phyloP scores from a whole-genome alignment of 1,139 yeast genomes.

The Diutina ranongensis region DNA sequence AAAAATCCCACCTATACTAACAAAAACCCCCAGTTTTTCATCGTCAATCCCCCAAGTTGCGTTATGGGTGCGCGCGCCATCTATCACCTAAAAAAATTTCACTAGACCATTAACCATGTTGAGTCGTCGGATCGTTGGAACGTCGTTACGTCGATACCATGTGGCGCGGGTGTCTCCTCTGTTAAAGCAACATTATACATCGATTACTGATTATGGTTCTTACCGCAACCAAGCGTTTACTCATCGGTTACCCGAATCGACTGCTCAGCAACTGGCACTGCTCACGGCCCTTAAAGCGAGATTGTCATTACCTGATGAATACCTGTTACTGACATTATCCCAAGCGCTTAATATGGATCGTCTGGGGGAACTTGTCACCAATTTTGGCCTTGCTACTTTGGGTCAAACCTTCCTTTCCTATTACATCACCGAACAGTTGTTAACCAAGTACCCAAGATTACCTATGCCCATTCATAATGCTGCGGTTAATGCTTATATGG shows the following conservation, averaged over 20 bases:
- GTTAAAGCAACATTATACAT: slow-evolving; percentile 21
- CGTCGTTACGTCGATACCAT: slow-evolving; percentile 12
- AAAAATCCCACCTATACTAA: too few species aligned
- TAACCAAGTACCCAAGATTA: slow-evolving; percentile 75
- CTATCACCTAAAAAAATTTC: slow-evolving; percentile 2
- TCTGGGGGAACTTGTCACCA: slow-evolving; percentile 48
- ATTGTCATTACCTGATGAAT: slow-evolving; percentile 45
- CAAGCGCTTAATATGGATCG: slow-evolving; percentile 51
- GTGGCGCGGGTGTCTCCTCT: slow-evolving; percentile 16
- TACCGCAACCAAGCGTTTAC: slow-evolving; percentile 32
- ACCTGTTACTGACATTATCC: slow-evolving; percentile 59
- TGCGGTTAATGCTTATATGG: slow-evolving; percentile 64
- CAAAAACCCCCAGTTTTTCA: too few species aligned
- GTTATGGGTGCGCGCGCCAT: background rate
- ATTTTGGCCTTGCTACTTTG: slow-evolving; percentile 67
- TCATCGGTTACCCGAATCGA: slow-evolving; percentile 37
- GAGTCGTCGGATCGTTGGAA: background rate
- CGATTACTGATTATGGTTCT: slow-evolving; percentile 27
- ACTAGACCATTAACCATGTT: slow-evolving; percentile 1
- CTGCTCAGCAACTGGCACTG: slow-evolving; percentile 52
- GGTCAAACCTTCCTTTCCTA: slow-evolving; percentile 72
- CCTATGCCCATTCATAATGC: slow-evolving; percentile 69
- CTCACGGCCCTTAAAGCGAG: slow-evolving; percentile 76
- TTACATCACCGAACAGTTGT: slow-evolving; percentile 62
- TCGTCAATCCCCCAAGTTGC: background rate